Evolutionary conservation across 73 alveolate genomes (phyloP).

Genomic region (Tetrahymena elliotti): DNA sequence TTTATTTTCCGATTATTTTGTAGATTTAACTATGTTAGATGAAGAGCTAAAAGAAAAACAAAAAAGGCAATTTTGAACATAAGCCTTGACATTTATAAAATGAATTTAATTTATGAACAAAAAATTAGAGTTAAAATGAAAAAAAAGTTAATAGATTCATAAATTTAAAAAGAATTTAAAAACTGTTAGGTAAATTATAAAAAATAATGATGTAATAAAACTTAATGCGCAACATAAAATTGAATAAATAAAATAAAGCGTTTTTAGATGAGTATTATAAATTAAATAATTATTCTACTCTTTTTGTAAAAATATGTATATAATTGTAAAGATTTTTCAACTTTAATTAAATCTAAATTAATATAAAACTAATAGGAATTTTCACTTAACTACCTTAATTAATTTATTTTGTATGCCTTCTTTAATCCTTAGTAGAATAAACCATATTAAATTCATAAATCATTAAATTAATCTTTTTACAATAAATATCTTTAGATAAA

Average conservation of each 20-base stretch:
- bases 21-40: background rate
- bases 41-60: background rate
- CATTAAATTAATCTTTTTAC: background rate
- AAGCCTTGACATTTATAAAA: no score
- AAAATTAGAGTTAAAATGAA: background rate
- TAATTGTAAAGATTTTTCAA: background rate
- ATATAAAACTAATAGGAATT: background rate
- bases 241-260: background rate
- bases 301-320: background rate
- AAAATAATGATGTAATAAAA: background rate
- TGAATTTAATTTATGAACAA: no score
- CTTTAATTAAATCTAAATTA: background rate
- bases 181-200: no score
- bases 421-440: background rate
- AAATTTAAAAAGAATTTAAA: no score
- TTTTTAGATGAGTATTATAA: background rate
- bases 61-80: background rate
- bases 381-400: background rate
- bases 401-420: background rate
- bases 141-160: no score
- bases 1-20: background rate
- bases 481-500: background rate
- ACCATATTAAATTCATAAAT: background rate
- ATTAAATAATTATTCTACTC: background rate
- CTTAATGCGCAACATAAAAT: background rate